Evolutionary conservation across 2,329 filamentous ascomycete genomes (phyloP), one percentile per base, ranked within the genome.

Genomic region (Pseudogymnoascus sp.): DNA sequence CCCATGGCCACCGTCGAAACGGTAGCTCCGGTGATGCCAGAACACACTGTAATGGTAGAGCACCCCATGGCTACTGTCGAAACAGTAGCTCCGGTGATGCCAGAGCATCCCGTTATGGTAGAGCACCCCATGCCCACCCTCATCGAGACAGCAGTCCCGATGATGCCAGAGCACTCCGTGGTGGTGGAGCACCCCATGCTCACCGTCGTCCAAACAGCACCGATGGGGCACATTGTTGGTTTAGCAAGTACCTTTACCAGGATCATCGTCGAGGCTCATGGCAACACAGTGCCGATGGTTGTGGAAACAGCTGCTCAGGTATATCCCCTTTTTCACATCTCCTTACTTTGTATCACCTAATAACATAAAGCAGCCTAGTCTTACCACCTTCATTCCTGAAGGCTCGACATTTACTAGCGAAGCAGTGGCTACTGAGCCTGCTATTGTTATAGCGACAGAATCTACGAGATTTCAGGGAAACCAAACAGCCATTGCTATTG

Each of bases 181-280:
- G 4, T 43, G 40, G 7, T 18, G 2, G 40, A 43, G 40, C 40
- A 43, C 9, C 5, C 40, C 7, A 31, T 31, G 28, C 28, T 11
- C 28, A 31, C 28, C 28, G 28, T 31, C 28, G 28, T 31, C 28
- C 8, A 31, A 31, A 31, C n/a, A 18, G 49, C 25, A 34, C 25
- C 25, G 28, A 34, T 56, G 25, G 49, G 49, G 2, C 25, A 56
- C 49, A 34, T 18, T 18, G 16, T 56, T 56, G 49, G 49, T 31
- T 34, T 56, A 18, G 49, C 49, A 56, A 56, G 49, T 56, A 56
- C 49, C n/a, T 56, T 56, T 56, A 56, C 49, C 5, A 56, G 49
- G 49, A 56, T 34, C 9, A 56, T 34, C 9, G 23, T 56, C 16
- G 28, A 56, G 28, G n/a, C 49, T 1, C 49, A 56, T 9, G 49